These are phyloP conservation scores for Boletellus emodensis DNA, from an alignment of 768 basidiomycete species.

Conservation along the genomic window DNA sequence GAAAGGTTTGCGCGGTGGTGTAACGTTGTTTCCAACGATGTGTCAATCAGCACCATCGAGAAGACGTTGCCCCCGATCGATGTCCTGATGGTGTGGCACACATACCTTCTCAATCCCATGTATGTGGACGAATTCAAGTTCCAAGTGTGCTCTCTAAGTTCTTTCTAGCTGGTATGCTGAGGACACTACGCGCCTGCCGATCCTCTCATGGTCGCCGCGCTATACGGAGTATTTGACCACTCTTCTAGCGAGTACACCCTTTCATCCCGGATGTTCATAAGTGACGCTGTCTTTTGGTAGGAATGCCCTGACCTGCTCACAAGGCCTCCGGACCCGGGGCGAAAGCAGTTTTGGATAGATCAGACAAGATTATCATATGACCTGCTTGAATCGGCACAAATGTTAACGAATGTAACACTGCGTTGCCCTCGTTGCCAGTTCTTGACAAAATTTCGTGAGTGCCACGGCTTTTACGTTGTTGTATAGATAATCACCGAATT, in stretches of 20 bases:
- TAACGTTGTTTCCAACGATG: not conserved
- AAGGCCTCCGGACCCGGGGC: not conserved
- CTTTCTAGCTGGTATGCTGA: slow-evolving; percentile 25
- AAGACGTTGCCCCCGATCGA: slow-evolving; percentile 33
- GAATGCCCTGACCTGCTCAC: slow-evolving; percentile 5
- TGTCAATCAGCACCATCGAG: not conserved
- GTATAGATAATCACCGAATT: not conserved
- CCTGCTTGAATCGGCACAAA: slow-evolving; percentile 24
- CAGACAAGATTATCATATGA: slow-evolving; percentile 7
- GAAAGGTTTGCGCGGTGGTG: slow-evolving; percentile 36
- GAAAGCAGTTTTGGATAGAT: not conserved
- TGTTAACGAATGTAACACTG: slow-evolving; percentile 18
- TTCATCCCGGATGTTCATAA: not conserved
- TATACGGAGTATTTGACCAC: slow-evolving; percentile 11
- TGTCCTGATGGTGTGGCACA: slow-evolving; percentile 40
- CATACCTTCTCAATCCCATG: slow-evolving; percentile 39
- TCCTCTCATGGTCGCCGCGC: slow-evolving; percentile 2
- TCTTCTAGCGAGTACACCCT: slow-evolving; percentile 9
- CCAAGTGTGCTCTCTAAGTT: not conserved
- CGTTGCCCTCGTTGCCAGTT: slow-evolving; percentile 29
- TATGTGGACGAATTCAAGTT: slow-evolving; percentile 1
- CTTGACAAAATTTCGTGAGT: slow-evolving; percentile 21
- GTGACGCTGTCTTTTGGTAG: not conserved
- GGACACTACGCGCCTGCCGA: slow-evolving; percentile 9
- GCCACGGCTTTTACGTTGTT: not conserved